Percentiles rank a stretch among this genome's conserved stretches.
Conservation (phyloP, 805 yeast genomes). For the Candida stauntonica region DNA sequence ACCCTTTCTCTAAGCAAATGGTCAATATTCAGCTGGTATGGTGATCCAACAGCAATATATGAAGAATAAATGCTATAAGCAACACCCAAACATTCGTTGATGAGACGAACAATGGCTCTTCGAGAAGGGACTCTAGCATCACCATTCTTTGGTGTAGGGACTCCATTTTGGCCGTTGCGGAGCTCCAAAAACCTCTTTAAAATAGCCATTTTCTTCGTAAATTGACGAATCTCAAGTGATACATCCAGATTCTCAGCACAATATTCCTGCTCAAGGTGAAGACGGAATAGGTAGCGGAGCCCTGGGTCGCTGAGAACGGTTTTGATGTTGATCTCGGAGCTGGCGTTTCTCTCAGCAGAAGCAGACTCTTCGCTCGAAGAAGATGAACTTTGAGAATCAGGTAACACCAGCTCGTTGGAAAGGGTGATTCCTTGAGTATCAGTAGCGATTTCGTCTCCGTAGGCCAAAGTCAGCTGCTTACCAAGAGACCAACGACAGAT, state of each 20-base stretch:
- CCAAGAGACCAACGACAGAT: slow-evolving; percentile 32
- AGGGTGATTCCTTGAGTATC: slow-evolving; percentile 14
- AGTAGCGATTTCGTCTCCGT: slow-evolving; percentile 17
- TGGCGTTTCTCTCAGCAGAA: slow-evolving; percentile 19
- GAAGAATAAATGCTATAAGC: slow-evolving; percentile 64
- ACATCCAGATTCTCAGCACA: slow-evolving; percentile 80
- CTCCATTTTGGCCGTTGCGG: no score
- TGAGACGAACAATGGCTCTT: slow-evolving; percentile 35
- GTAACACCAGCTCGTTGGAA: slow-evolving; percentile 15
- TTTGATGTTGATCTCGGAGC: slow-evolving; percentile 20
- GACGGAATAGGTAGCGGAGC: slow-evolving; percentile 57
- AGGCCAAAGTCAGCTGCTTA: slow-evolving; percentile 9
- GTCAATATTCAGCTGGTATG: slow-evolving; percentile 67
- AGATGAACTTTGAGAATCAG: slow-evolving; percentile 1
- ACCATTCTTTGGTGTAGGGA: slow-evolving; percentile 4
- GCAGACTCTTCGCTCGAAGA: no score
- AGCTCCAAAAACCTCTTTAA: slow-evolving; percentile 38
- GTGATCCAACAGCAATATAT: slow-evolving; percentile 61
- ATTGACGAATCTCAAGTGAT: slow-evolving; percentile 52
- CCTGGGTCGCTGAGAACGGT: slow-evolving; percentile 71
- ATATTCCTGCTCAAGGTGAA: slow-evolving; percentile 57
- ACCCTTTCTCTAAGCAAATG: slow-evolving; percentile 44
- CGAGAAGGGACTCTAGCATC: slow-evolving; percentile 8
- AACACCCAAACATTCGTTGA: slow-evolving; percentile 53
- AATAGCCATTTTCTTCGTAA: slow-evolving; percentile 41